Conservation (phyloP, 352 stramenopile species). For the Pythium volutum region DNA sequence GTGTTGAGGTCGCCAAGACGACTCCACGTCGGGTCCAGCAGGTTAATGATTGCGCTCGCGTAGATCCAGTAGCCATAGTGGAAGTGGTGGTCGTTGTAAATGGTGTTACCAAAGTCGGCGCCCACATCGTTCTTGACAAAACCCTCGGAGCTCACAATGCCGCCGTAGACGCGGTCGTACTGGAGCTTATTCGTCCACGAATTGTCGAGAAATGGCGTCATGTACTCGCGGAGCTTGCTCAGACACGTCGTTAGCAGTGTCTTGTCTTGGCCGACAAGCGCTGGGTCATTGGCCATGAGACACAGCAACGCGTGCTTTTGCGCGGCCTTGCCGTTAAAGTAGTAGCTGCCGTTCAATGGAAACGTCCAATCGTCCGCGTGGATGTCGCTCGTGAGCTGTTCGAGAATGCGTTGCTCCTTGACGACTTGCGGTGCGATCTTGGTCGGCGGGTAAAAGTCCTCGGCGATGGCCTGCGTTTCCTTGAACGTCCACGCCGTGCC, state of each 20-base stretch:
- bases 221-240: conserved; percentile 21
- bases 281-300: conserved; percentile 48
- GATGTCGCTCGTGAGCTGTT: conserved; percentile 45
- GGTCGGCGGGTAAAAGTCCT: conserved; percentile 46
- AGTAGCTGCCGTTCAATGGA: conserved; percentile 53
- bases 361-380: conserved; percentile 36
- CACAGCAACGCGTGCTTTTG: conserved; percentile 64
- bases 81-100: conserved; percentile 80
- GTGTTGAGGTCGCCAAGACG: conserved; percentile 50
- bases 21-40: conserved; percentile 60
- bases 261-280: conserved; percentile 36
- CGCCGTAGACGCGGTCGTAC: conserved; percentile 55
- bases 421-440: conserved; percentile 29
- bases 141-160: conserved; percentile 51
- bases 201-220: conserved; percentile 48
- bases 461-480: conserved; percentile 36
- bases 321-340: conserved; percentile 60
- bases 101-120: conserved; percentile 3
- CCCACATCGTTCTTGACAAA: conserved; percentile 45
- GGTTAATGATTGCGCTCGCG: conserved; percentile 61
- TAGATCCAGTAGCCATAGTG: conserved; percentile 76
- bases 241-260: conserved; percentile 38
- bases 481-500: conserved; percentile 41
- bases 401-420: conserved; percentile 36
- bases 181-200: conserved; percentile 45